Evolutionary conservation across 176 grass and related monocot species (phyloP), one percentile per base, ranked within the genome.

Genomic region (Oryza meyeriana): DNA sequence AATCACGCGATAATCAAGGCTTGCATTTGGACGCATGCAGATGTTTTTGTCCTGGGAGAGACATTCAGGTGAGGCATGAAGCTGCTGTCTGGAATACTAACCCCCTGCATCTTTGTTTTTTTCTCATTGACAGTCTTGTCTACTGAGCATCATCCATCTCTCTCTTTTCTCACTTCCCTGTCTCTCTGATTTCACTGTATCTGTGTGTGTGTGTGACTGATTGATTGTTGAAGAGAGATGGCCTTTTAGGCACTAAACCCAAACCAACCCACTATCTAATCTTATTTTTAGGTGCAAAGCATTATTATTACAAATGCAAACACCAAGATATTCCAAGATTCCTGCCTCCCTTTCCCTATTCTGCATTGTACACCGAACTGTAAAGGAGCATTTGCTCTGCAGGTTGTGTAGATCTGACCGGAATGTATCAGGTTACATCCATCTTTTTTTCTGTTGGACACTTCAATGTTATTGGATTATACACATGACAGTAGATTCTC

Each of bases 281-380:
- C 44, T 38, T 28, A 66, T 73, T 83, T 72, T 72, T 64, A 72
- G 63, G 47, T 29, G 10, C 66, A 69, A 61, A 72, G 57, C 73
- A 83, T 14, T 72, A 59, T 73, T 79, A 66, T 83, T 40, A 14
- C 75, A 74, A 59, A 83, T 78, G 68, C 86, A 88, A 66, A 74
- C 42, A 84, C 68, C 86, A 84, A 79, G 86, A 88, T 79, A 79
- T 66, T 84, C 86, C 80, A 74, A 74, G 80, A 84, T 84, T 73
- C 81, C 29, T 59, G 36, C 33, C 26, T 61, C 35, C 35, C n/a
- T 74, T 73, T 84, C 45, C 47, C 77, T 45, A 62, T 61, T 61
- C 61, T 68, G 48, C 47, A 41, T 38, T 74, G 69, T 67, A 61
- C 45, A 59, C 64, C 6, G 16, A 59, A 63, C 64, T 29, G 10